A percentile compares a stretch with the other conserved stretches of the same genome.
phyloP scores from a whole-genome alignment of 306 rosid genomes.

The Adenanthera pavonina region DNA sequence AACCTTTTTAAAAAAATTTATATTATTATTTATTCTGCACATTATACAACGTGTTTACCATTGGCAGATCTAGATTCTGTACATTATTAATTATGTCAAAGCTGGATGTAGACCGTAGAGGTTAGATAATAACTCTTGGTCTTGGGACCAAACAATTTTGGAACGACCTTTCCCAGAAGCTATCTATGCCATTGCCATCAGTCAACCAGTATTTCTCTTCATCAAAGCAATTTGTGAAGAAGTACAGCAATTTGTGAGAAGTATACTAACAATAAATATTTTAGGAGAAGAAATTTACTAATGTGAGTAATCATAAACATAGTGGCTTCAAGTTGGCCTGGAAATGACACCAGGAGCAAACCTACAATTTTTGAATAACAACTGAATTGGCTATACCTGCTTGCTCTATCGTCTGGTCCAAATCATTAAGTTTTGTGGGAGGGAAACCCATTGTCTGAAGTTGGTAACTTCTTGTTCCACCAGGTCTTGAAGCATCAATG shows the following conservation, averaged over 20 bases:
- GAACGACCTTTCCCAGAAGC: not conserved
- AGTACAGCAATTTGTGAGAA: slow-evolving; percentile 17
- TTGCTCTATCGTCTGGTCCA: slow-evolving; percentile 87
- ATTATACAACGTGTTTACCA: too few species aligned
- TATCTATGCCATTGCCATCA: not conserved
- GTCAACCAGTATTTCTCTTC: slow-evolving; percentile 13
- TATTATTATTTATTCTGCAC: too few species aligned
- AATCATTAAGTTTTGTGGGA: slow-evolving; percentile 83
- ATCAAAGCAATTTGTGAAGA: slow-evolving; percentile 23
- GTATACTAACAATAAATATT: slow-evolving; percentile 29
- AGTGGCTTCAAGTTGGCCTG: slow-evolving; percentile 34
- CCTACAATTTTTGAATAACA: slow-evolving; percentile 68
- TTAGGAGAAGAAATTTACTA: slow-evolving; percentile 27
- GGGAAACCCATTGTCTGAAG: slow-evolving; percentile 97
- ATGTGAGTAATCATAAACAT: slow-evolving; percentile 10
- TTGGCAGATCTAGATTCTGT: not conserved
- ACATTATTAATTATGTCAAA: not conserved
- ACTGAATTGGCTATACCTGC: slow-evolving; percentile 95
- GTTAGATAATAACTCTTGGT: not conserved
- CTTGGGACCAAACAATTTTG: not conserved
- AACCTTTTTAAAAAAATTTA: too few species aligned
- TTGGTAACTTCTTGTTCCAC: slow-evolving; percentile 72
- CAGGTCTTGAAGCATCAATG: slow-evolving; percentile 90
- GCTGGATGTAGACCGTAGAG: not conserved
- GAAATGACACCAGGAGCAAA: slow-evolving; percentile 12